Conservation (phyloP, 1,284 basidiomycete genomes). For the Lignosus rhinocerotis region DNA sequence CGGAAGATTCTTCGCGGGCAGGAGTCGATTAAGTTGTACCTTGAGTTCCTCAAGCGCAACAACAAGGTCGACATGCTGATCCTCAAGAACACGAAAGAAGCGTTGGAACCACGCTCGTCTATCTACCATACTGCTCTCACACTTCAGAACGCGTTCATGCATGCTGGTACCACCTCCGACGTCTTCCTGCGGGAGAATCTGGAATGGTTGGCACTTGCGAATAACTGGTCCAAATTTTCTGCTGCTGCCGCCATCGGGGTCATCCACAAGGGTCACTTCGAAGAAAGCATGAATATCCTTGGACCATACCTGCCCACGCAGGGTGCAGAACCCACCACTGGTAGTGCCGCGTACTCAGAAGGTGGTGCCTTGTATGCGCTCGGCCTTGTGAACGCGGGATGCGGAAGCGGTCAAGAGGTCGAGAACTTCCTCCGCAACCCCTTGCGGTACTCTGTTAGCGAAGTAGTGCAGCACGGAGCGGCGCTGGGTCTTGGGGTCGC, state of each 20-base stretch:
- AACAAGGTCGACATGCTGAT: slow-evolving; percentile 91
- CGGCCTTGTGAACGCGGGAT: slow-evolving; percentile 92
- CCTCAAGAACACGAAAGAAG: slow-evolving; percentile 91
- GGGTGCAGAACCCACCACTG: slow-evolving; percentile 70
- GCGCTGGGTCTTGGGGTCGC: slow-evolving; percentile 92
- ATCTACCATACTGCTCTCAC: slow-evolving; percentile 96
- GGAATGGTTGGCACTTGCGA: slow-evolving; percentile 91
- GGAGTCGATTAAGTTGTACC: slow-evolving; percentile 87
- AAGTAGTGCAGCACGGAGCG: slow-evolving; percentile 94
- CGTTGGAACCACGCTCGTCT: slow-evolving; percentile 90
- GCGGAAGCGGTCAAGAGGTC: slow-evolving; percentile 70
- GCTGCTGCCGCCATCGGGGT: slow-evolving; percentile 94
- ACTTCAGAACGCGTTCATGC: slow-evolving; percentile 94
- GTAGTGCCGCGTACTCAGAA: slow-evolving; percentile 84
- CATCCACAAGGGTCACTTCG: slow-evolving; percentile 94
- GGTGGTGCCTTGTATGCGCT: slow-evolving; percentile 92
- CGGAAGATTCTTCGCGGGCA: slow-evolving; percentile 85
- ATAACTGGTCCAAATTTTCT: slow-evolving; percentile 97
- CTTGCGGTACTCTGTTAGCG: slow-evolving; percentile 69
- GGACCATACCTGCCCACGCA: slow-evolving; percentile 88
- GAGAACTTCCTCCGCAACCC: slow-evolving; percentile 77
- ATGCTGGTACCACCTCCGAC: slow-evolving; percentile 93
- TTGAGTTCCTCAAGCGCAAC: slow-evolving; percentile 92
- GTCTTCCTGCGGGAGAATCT: slow-evolving; percentile 91
- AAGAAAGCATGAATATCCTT: slow-evolving; percentile 89